Conservation (phyloP, 768 basidiomycete species). For the Omphalotus guepiniiformis region DNA sequence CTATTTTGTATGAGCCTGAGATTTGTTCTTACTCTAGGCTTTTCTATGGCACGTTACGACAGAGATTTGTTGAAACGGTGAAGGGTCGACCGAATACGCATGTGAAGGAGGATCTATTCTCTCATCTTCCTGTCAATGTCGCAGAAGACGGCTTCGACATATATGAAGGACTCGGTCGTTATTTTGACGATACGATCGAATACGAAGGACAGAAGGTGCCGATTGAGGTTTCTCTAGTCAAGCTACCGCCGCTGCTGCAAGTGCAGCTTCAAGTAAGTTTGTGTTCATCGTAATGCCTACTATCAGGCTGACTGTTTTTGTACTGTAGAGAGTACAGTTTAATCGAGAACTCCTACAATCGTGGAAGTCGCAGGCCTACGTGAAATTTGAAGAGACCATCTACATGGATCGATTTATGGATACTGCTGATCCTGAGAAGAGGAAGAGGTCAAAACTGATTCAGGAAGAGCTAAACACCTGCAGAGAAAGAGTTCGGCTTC, state of each 20-base stretch:
- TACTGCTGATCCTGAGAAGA: slow-evolving; percentile 66
- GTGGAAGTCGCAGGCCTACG: slow-evolving; percentile 94
- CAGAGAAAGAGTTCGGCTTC: slow-evolving; percentile 62
- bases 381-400: slow-evolving; percentile 83
- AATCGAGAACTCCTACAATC: slow-evolving; percentile 88
- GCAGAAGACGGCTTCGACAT: slow-evolving; percentile 77
- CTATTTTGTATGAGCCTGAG: neutral
- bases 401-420: slow-evolving; percentile 92
- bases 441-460: slow-evolving; percentile 62
- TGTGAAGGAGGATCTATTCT: slow-evolving; percentile 89
- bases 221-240: slow-evolving; percentile 83
- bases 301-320: slow-evolving; percentile 13
- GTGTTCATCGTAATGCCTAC: neutral
- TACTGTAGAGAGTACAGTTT: slow-evolving; percentile 80
- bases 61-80: slow-evolving; percentile 38
- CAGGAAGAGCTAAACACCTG: slow-evolving; percentile 59
- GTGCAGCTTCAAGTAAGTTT: slow-evolving; percentile 86
- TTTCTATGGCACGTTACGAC: slow-evolving; percentile 87
- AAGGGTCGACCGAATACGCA: slow-evolving; percentile 34
- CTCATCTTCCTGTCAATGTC: slow-evolving; percentile 91
- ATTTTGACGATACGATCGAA: slow-evolving; percentile 87
- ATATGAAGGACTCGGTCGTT: slow-evolving; percentile 88
- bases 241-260: slow-evolving; percentile 87
- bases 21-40: slow-evolving; percentile 26
- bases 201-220: slow-evolving; percentile 82